Percentiles rank a stretch among this genome's conserved stretches.
These are phyloP conservation scores for Talaromyces pinophilus DNA, from an alignment of 2,329 filamentous ascomycete species.

Conservation along the genomic window DNA sequence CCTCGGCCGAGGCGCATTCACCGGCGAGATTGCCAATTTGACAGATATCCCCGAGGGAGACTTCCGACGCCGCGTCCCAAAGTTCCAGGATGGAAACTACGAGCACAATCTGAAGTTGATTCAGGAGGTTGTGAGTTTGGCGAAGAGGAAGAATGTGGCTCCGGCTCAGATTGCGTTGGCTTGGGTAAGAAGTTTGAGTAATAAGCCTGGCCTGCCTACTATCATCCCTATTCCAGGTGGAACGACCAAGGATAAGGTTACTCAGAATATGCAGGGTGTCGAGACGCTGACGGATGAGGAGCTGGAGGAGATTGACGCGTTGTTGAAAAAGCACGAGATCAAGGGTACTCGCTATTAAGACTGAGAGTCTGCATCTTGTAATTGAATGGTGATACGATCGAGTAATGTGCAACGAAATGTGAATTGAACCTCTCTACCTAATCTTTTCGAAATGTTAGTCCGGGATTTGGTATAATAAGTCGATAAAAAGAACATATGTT, in stretches of 20 bases:
- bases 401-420: neutral
- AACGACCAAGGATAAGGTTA: conserved; percentile 39
- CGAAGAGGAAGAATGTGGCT: conserved; percentile 46
- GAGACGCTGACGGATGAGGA: conserved; percentile 38
- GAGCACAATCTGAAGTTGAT: conserved; percentile 54
- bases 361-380: neutral
- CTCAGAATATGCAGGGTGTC: conserved; percentile 45
- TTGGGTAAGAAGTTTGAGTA: conserved; percentile 43
- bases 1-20: conserved; percentile 59
- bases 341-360: conserved; percentile 33
- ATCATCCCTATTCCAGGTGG: conserved; percentile 50
- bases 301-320: conserved; percentile 53
- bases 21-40: conserved; percentile 50
- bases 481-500: neutral
- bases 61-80: conserved; percentile 46
- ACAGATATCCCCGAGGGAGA: conserved; percentile 54
- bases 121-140: conserved; percentile 48
- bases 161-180: conserved; percentile 52
- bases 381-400: neutral
- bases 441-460: neutral
- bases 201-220: conserved; percentile 43
- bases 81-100: conserved; percentile 56
- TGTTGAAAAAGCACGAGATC: conserved; percentile 51
- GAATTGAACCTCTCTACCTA: neutral
- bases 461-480: neutral